These are phyloP conservation scores for Zalaria obscura DNA, from an alignment of 2,329 filamentous ascomycete genomes.

Conservation along the genomic window DNA sequence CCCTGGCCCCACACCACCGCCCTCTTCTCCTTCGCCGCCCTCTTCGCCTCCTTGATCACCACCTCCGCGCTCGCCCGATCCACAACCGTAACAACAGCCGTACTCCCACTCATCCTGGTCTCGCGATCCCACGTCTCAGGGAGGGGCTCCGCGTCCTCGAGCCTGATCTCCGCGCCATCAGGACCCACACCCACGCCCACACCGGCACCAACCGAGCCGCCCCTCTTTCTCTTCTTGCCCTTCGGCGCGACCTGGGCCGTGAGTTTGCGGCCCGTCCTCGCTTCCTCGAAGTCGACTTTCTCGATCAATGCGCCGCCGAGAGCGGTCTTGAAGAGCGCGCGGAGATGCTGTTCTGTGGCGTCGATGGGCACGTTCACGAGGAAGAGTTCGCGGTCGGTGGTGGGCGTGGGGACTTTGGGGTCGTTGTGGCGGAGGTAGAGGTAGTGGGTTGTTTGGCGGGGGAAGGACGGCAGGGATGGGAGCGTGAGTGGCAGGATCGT, in stretches of 20 bases:
- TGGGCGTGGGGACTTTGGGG: conserved; percentile 59
- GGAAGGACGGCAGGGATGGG: conserved; percentile 47
- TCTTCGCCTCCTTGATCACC: conserved; percentile 61
- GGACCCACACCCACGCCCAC: conserved; percentile 7
- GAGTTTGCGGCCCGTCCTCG: conserved; percentile 29
- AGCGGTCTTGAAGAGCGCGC: conserved; percentile 58
- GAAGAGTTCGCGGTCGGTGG: conserved; percentile 71
- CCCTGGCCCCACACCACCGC: conserved; percentile 55
- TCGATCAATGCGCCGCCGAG: conserved; percentile 70
- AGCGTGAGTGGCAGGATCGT: conserved; percentile 54
- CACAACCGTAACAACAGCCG: conserved; percentile 69
- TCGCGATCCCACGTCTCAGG: conserved; percentile 61
- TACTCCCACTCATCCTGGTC: conserved; percentile 59
- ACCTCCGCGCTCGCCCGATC: conserved; percentile 66
- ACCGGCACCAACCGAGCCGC: conserved; percentile 9
- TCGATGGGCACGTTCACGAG: conserved; percentile 82
- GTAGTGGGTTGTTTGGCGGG: conserved; percentile 56
- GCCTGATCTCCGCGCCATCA: conserved; percentile 10
- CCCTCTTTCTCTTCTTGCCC: conserved; percentile 44
- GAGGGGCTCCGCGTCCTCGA: conserved; percentile 35
- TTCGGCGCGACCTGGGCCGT: conserved; percentile 18
- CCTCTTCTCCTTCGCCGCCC: conserved; percentile 40
- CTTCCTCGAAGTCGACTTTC: conserved; percentile 57
- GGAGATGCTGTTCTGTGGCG: conserved; percentile 62
- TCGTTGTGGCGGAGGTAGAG: conserved; percentile 75